Base-by-base conservation (phyloP, 2,329 filamentous ascomycete species). In the Trematosphaeria pertusa region DNA sequence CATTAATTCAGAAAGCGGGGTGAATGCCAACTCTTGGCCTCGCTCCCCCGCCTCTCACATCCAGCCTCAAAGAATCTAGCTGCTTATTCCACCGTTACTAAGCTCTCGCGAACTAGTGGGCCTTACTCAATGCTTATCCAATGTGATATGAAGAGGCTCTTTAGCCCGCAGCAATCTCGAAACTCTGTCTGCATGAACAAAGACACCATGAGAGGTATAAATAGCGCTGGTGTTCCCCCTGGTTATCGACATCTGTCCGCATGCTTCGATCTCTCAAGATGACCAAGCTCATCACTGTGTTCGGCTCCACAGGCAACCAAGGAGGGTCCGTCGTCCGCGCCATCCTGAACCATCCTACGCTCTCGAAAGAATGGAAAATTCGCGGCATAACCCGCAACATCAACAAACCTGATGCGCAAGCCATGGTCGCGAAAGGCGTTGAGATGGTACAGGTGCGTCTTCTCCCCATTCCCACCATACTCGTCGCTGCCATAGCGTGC, bases 291-390 rank as follows among this genome's bases (percentile, higher is more conserved):
- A 73, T 85, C 61, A 79, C 78, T 34, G 74, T 86, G 10, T 80
- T 85, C 56, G 82, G 82, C 20, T 79, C 82, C 33, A 86, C 82
- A 14, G 82, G 83, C 47, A 78, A 78, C 37, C 82, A 86, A 66
- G 83, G 83, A 37, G 78, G 81, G 45, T 80, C 79, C 9, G 75
- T 86, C 22, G 75, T 81, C 39, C 62, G 70, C 24, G 57, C 62
- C 32, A 64, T 80, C 22, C 65, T 78, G 6, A 49, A 58, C 17
- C 71, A 73, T 58, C 64, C 78, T 1, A 68, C 75, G 37, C 71
- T 82, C 1, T 73, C 72, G 17, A 60, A 70, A 18, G 64, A 75
- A 31, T 85, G 77, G 72, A 66, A 71, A 5, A 67, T 86, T 34
- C 77, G 82, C 10, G 83, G 72, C 28, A 73, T 85, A 26, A 83